Conservation (phyloP, 768 basidiomycete genomes). For the Tulasnella calospora region DNA sequence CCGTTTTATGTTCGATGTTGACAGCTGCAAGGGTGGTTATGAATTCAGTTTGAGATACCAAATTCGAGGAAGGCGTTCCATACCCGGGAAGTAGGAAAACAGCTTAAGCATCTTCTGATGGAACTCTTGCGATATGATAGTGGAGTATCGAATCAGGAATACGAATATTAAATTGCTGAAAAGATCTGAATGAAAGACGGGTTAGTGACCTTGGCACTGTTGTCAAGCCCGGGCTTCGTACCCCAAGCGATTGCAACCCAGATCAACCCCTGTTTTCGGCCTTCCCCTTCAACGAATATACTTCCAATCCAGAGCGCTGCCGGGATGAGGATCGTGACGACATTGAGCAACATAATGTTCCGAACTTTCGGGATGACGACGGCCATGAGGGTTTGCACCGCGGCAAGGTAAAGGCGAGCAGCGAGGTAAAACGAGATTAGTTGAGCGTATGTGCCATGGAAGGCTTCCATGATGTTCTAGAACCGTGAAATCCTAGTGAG, state of each 20-base stretch:
- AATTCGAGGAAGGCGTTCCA: neutral
- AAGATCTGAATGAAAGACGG: neutral
- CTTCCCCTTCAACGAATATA: neutral
- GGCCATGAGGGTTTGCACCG: neutral
- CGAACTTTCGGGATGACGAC: slow-evolving; percentile 4
- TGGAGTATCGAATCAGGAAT: neutral
- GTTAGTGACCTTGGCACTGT: neutral
- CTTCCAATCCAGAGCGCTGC: slow-evolving; percentile 17
- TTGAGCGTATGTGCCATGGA: slow-evolving; percentile 14
- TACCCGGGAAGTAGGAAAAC: slow-evolving; percentile 10
- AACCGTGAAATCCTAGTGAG: neutral
- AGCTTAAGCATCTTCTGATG: neutral
- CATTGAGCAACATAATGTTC: neutral
- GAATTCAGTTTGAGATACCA: neutral
- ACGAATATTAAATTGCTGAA: neutral
- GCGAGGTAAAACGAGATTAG: slow-evolving; percentile 22
- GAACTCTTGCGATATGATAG: neutral
- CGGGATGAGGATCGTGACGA: neutral
- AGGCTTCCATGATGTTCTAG: slow-evolving; percentile 17
- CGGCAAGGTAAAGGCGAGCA: slow-evolving; percentile 6
- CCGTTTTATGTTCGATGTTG: slow-evolving; percentile 39
- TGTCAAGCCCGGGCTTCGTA: neutral
- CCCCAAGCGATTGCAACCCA: slow-evolving; percentile 21
- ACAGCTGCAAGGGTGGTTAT: slow-evolving; percentile 30
- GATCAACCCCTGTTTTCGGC: neutral